A percentile compares a stretch with the other conserved stretches of the same genome.
Conservation (phyloP, 2,329 filamentous ascomycete species). For the Clonostachys chloroleuca region DNA sequence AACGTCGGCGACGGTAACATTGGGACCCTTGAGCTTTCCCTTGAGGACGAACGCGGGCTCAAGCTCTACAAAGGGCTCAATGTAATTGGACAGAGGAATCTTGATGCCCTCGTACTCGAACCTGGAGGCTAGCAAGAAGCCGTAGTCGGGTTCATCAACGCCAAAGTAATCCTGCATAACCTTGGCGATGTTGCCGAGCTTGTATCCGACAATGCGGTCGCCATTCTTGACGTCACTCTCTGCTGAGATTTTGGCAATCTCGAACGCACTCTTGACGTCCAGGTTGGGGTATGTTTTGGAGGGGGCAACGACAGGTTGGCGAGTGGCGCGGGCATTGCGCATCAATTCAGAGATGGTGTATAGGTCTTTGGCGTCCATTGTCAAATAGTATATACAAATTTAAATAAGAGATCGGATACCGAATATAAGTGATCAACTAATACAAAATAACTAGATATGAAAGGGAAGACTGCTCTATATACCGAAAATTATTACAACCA, state of each 20-base stretch:
- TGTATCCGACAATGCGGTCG: constrained; percentile 16
- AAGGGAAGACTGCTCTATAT: too few relatives aligned
- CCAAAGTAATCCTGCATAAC: constrained; percentile 20
- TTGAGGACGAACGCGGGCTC: constrained; percentile 18
- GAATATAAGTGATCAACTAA: too few relatives aligned
- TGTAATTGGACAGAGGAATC: constrained; percentile 10
- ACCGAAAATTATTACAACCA: too few relatives aligned
- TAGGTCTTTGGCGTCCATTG: too few relatives aligned
- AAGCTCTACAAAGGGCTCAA: constrained; percentile 17
- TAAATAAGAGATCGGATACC: too few relatives aligned
- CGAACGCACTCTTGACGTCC: constrained; percentile 11
- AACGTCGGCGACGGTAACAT: constrained; percentile 16
- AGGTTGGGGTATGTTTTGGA: constrained; percentile 11
- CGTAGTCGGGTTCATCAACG: constrained; percentile 17
- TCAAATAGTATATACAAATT: too few relatives aligned
- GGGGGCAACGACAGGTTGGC: constrained; percentile 11
- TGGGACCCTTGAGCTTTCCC: constrained; percentile 12
- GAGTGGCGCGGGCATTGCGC: constrained; percentile 9
- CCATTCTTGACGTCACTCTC: constrained; percentile 11
- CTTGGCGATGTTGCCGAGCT: constrained; percentile 20
- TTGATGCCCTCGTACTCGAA: constrained; percentile 15
- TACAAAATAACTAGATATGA: too few relatives aligned
- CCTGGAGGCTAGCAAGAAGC: constrained; percentile 14
- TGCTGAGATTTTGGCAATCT: constrained; percentile 12
- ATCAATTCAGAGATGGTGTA: constrained; percentile 1